Conservation (phyloP, 345 rosid species). For the Citrus cavaleriei region DNA sequence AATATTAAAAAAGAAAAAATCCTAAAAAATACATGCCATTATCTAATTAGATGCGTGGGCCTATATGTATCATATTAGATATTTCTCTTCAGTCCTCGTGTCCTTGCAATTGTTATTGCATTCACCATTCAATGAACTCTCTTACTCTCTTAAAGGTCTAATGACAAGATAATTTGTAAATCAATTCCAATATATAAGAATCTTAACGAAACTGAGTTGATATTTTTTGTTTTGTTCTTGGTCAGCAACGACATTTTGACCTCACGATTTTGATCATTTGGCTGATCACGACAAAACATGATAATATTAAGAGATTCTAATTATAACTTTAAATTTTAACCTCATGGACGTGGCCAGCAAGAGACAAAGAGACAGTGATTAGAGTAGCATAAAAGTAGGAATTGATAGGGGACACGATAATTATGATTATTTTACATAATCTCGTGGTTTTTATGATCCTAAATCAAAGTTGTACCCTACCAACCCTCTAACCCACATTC, state of each 20-base stretch:
- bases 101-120: neutral
- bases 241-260: neutral
- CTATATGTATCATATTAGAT: neutral
- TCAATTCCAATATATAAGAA: neutral
- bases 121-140: neutral
- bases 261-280: neutral
- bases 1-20: too few species aligned
- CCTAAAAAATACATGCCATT: too few species aligned
- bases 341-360: neutral
- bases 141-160: neutral
- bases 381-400: slow-evolving; percentile 30
- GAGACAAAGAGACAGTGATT: slow-evolving; percentile 43
- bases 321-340: slow-evolving; percentile 6
- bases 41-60: too few species aligned
- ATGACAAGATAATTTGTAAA: neutral
- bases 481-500: slow-evolving; percentile 17
- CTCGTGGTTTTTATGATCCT: slow-evolving; percentile 15
- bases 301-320: neutral
- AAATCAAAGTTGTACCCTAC: slow-evolving; percentile 27
- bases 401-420: slow-evolving; percentile 39
- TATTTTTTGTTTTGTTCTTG: neutral
- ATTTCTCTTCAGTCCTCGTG: neutral
- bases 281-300: neutral
- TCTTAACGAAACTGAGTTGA: neutral
- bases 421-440: slow-evolving; percentile 16